Percentiles rank a stretch among this genome's conserved stretches.
phyloP scores from a whole-genome alignment of 129 eudicot species.

The Arctium minus region DNA sequence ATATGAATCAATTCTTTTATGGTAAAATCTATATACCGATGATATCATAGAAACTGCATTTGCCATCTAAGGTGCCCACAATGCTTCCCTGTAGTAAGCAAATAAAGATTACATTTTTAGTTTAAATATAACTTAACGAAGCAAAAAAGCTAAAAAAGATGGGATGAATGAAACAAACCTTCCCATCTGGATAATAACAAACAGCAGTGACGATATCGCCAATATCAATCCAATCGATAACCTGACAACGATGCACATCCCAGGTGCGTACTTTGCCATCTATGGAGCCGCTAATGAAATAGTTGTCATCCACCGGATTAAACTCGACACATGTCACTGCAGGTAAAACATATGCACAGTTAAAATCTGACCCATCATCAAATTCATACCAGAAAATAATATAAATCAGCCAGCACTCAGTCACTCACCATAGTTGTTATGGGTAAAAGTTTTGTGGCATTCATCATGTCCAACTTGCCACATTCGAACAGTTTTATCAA shows the following conservation, averaged over 20 bases:
- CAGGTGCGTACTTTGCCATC: slow-evolving; percentile 62
- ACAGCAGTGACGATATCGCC: slow-evolving; percentile 59
- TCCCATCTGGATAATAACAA: slow-evolving; percentile 58
- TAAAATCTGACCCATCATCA: not conserved
- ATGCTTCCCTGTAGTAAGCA: slow-evolving; percentile 65
- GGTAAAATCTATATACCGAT: slow-evolving; percentile 38
- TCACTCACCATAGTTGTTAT: slow-evolving; percentile 70
- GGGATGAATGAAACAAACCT: slow-evolving; percentile 30
- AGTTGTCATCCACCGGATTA: slow-evolving; percentile 49
- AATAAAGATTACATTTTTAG: slow-evolving; percentile 1
- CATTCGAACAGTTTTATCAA: slow-evolving; percentile 79
- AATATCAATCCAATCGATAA: slow-evolving; percentile 53
- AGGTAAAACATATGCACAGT: not conserved
- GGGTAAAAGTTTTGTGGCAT: slow-evolving; percentile 63
- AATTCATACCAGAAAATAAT: not conserved
- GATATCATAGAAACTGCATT: slow-evolving; percentile 67
- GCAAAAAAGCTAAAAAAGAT: not conserved
- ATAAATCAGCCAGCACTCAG: slow-evolving; percentile 13
- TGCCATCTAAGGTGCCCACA: slow-evolving; percentile 77
- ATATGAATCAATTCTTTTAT: not conserved
- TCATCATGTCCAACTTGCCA: slow-evolving; percentile 69
- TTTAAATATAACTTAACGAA: not conserved
- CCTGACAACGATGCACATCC: slow-evolving; percentile 44
- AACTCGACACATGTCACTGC: slow-evolving; percentile 88
- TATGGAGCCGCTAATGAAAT: slow-evolving; percentile 59